phyloP scores from a whole-genome alignment of 371 early-diverging fungal species.

The Rhizopus sp. region DNA sequence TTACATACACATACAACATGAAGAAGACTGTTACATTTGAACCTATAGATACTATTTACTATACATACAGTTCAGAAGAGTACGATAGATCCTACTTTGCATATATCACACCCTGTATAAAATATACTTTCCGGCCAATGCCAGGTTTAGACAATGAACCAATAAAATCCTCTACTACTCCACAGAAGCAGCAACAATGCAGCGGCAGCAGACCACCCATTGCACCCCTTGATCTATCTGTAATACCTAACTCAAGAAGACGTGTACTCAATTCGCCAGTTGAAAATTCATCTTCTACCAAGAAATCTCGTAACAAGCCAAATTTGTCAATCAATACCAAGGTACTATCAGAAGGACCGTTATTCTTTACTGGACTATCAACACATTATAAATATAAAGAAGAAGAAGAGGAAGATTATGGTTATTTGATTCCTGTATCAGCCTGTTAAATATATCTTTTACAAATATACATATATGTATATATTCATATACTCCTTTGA shows the following conservation, averaged over 20 bases:
- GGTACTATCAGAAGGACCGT: slow-evolving; percentile 20
- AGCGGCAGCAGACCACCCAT: slow-evolving; percentile 17
- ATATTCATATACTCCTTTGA: not conserved
- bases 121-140: not conserved
- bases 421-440: slow-evolving; percentile 25
- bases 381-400: slow-evolving; percentile 35
- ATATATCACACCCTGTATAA: slow-evolving; percentile 1
- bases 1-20: slow-evolving; percentile 11
- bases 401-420: slow-evolving; percentile 30
- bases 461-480: no score
- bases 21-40: slow-evolving; percentile 29
- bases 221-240: slow-evolving; percentile 29
- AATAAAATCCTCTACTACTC: not conserved
- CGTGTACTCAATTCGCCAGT: slow-evolving; percentile 20
- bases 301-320: slow-evolving; percentile 21
- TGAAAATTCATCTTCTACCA: slow-evolving; percentile 4
- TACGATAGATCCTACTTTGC: slow-evolving; percentile 35
- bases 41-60: slow-evolving; percentile 15
- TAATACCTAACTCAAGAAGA: slow-evolving; percentile 30
- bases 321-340: slow-evolving; percentile 33
- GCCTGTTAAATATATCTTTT: slow-evolving; percentile 13
- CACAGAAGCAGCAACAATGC: not conserved
- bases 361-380: slow-evolving; percentile 34
- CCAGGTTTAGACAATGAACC: not conserved
- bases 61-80: slow-evolving; percentile 33